Base-by-base conservation (phyloP, 2,329 filamentous ascomycete species). In the Sporothrix pallida region DNA sequence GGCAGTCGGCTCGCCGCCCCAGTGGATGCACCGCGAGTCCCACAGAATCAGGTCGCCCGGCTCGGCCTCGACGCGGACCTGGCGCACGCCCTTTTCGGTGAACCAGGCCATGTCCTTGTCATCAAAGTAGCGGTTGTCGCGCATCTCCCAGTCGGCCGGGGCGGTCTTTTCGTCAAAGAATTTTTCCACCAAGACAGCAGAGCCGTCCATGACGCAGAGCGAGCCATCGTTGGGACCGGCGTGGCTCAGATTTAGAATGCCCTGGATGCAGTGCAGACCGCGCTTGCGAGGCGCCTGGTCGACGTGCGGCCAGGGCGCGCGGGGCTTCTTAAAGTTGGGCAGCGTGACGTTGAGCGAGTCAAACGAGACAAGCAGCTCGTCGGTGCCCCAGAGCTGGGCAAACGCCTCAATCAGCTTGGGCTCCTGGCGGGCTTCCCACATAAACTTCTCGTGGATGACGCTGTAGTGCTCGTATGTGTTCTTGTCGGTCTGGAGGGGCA, bases 371-470 rank as follows among this genome's bases (percentile, higher is more conserved):
- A 83, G 76, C 5, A 83, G 78, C 54, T 83, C 79, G 10, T 79
- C 72, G 0, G 80, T 82, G 10, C 77, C 79, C 80, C 81, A 83
- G 12, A 83, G 12, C 46, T 81, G 81, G 48, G 79, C 81, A 68
- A 85, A 85, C 0, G 79, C 76, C 0, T 80, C 79, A 15, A 83
- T 20, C 1, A 84, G 79, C 9, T 78, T 80, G 1, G 82, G 82
- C 75, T 84, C 82, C 54, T 77, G 75, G 15, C 81, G 79, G 13
- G 81, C 79, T 6, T 77, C 80, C 82, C 83, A 84, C 71, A 82
- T 79, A 72, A 82, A 83, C 37, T 80, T 79, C 75, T 84, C 82
- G 76, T 84, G 82, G 2, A 78, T 75, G 48, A 79, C 78, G 62
- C 77, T 70, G 74, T 83, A 83, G 2, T 70, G 70, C 44, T 74